Evolutionary conservation across 2,329 filamentous ascomycete species (phyloP).

Genomic region (Penicillium sp.): DNA sequence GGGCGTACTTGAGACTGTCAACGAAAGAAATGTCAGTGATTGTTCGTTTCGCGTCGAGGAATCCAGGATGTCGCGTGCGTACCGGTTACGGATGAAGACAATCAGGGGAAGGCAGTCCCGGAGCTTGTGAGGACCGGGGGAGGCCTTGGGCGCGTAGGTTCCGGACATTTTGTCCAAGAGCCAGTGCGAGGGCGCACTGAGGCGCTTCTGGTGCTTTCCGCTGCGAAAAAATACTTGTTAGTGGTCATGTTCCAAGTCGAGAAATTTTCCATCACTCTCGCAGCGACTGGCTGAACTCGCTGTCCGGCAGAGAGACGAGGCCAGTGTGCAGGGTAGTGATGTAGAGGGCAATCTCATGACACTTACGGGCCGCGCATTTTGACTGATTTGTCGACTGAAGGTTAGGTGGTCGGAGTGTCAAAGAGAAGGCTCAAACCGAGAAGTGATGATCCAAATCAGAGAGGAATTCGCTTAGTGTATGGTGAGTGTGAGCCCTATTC

Average conservation of each 20-base stretch:
- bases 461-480: constrained; percentile 27
- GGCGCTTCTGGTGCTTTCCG: constrained; percentile 99
- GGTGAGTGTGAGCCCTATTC: constrained; percentile 26
- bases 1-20: constrained; percentile 95
- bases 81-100: constrained; percentile 83
- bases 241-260: constrained; percentile 10
- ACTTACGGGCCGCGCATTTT: constrained; percentile 54
- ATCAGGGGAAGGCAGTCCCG: constrained; percentile 97
- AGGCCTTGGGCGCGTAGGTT: constrained; percentile 62
- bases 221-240: constrained; percentile 42
- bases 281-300: constrained; percentile 5
- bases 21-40: constrained; percentile 11
- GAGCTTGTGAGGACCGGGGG: constrained; percentile 93
- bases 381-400: constrained; percentile 36
- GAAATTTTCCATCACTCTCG: constrained; percentile 6
- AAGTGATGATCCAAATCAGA: constrained; percentile 17
- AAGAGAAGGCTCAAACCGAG: constrained; percentile 11
- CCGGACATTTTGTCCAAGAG: constrained; percentile 99
- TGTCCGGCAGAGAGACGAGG: neutral
- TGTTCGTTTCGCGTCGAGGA: neutral
- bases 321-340: constrained; percentile 4
- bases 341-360: constrained; percentile 11
- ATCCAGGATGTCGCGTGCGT: constrained; percentile 21
- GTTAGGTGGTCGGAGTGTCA: constrained; percentile 33
- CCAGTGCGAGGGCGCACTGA: constrained; percentile 98